Evolutionary conservation across 768 basidiomycete genomes (phyloP).

Genomic region (Pulveroboletus frians): DNA sequence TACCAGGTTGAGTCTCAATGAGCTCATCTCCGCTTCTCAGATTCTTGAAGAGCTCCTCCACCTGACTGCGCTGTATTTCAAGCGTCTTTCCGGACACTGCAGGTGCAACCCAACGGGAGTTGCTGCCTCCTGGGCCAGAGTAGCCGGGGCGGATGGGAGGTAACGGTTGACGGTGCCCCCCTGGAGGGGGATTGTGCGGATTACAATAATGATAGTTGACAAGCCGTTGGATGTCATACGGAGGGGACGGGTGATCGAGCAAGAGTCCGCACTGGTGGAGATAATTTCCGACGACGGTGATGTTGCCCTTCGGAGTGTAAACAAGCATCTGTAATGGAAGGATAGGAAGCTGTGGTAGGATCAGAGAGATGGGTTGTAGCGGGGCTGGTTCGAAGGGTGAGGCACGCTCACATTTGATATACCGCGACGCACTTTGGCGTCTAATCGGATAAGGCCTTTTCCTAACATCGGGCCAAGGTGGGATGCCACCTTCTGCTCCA

Average conservation of each 20-base stretch:
- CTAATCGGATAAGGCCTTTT: slow-evolving; percentile 76
- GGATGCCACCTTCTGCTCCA: slow-evolving; percentile 82
- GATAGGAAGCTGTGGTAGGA: slow-evolving; percentile 59
- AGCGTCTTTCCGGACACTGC: slow-evolving; percentile 67
- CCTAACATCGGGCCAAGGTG: slow-evolving; percentile 79
- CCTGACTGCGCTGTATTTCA: slow-evolving; percentile 87
- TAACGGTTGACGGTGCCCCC: slow-evolving; percentile 48
- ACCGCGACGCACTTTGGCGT: slow-evolving; percentile 68
- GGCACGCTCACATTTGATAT: slow-evolving; percentile 50
- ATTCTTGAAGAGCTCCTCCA: slow-evolving; percentile 90
- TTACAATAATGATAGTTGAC: slow-evolving; percentile 74
- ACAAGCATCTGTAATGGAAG: slow-evolving; percentile 81
- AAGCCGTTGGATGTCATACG: slow-evolving; percentile 57
- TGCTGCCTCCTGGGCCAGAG: slow-evolving; percentile 34
- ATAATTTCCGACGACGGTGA: slow-evolving; percentile 72
- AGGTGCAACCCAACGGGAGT: slow-evolving; percentile 52
- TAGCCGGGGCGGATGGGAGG: slow-evolving; percentile 40
- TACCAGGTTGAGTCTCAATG: slow-evolving; percentile 79
- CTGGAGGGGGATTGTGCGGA: slow-evolving; percentile 80
- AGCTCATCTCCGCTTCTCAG: slow-evolving; percentile 85
- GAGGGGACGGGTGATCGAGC: slow-evolving; percentile 74
- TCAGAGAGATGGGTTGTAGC: slow-evolving; percentile 17
- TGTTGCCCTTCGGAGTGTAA: slow-evolving; percentile 92
- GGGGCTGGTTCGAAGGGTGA: slow-evolving; percentile 11
- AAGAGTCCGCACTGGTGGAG: slow-evolving; percentile 63